Conservation (phyloP, 2,329 filamentous ascomycete species). For the Pyrenophora graminea region DNA sequence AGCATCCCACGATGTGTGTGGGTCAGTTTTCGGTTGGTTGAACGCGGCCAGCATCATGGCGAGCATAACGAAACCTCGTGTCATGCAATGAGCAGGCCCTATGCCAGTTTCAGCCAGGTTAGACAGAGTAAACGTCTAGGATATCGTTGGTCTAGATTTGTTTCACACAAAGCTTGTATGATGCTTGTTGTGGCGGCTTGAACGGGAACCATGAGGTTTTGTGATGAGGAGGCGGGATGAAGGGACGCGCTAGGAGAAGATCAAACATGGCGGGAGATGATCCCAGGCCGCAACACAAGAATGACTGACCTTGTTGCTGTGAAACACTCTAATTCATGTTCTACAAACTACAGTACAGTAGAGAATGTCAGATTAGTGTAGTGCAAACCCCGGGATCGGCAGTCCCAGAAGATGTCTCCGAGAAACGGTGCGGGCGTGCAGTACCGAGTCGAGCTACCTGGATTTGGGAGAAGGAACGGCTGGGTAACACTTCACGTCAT, state of each 20-base stretch:
- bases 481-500: too few relatives aligned
- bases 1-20: too few relatives aligned
- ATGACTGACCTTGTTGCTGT: neutral
- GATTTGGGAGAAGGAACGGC: too few relatives aligned
- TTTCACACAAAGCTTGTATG: constrained; percentile 14
- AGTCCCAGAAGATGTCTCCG: too few relatives aligned
- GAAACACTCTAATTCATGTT: neutral
- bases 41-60: neutral
- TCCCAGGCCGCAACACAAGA: constrained; percentile 16
- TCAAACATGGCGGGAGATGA: constrained; percentile 43
- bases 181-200: constrained; percentile 21
- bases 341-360: neutral
- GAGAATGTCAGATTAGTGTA: neutral
- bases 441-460: too few relatives aligned
- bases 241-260: constrained; percentile 31
- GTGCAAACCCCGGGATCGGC: neutral
- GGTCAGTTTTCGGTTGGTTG: neutral
- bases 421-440: too few relatives aligned
- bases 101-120: constrained; percentile 7
- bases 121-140: constrained; percentile 2
- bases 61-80: neutral
- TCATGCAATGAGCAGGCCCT: constrained; percentile 13
- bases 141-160: constrained; percentile 16
- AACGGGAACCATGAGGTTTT: neutral
- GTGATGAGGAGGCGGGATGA: constrained; percentile 20